Evolutionary conservation across 805 yeast species (phyloP).

Genomic region (Ogataea henricii): DNA sequence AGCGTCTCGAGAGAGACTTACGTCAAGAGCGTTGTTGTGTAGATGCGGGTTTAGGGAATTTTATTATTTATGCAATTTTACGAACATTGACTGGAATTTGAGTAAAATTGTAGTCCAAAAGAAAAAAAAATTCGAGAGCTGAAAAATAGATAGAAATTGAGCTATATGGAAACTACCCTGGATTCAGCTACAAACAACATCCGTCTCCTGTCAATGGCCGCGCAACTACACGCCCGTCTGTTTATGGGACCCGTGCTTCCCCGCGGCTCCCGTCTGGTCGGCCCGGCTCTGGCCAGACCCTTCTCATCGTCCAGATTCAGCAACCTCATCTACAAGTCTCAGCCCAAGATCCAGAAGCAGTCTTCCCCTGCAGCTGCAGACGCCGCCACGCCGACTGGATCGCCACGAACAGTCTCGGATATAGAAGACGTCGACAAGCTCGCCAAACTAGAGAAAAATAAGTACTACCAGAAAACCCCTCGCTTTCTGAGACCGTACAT

Average conservation of each 20-base stretch:
- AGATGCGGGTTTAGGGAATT: neutral
- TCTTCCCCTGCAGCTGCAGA: neutral
- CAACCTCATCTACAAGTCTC: constrained; percentile 28
- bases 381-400: constrained; percentile 1
- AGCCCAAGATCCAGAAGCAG: constrained; percentile 23
- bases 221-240: neutral
- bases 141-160: neutral
- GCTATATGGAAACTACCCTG: no score
- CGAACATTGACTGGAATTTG: neutral
- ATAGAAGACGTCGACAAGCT: constrained; percentile 26
- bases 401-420: constrained; percentile 18
- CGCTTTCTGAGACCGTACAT: constrained; percentile 34
- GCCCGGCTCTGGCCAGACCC: neutral
- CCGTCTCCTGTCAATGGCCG: neutral
- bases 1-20: constrained; percentile 50
- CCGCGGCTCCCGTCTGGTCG: neutral
- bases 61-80: neutral
- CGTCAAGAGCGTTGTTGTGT: constrained; percentile 32
- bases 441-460: constrained; percentile 30
- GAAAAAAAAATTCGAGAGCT: neutral
- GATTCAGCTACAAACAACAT: no score
- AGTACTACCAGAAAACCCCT: constrained; percentile 35
- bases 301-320: constrained; percentile 5
- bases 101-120: no score
- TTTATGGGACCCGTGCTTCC: neutral